A percentile compares a stretch with the other conserved stretches of the same genome.
Evolutionary conservation across 257 asterid genomes (phyloP).

Genomic region (Schizonepeta tenuifolia): DNA sequence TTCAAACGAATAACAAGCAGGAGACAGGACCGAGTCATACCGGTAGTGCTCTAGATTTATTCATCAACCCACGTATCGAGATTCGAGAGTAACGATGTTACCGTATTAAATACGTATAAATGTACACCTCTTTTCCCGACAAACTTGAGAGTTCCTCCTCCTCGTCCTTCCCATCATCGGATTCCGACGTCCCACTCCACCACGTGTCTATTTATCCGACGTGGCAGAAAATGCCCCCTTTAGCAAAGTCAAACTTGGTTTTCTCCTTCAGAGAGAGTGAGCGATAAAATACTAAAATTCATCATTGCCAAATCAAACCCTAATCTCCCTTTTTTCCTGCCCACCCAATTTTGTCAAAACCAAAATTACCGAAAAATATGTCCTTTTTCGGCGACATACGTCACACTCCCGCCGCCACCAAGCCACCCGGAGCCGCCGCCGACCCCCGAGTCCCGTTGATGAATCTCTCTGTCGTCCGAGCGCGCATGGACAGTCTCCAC

Average conservation of each 20-base stretch:
- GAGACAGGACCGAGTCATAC: too few species aligned
- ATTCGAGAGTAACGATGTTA: too few species aligned
- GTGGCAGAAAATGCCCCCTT: not conserved
- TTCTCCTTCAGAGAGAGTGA: too few species aligned
- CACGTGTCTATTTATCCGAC: slow-evolving; percentile 25
- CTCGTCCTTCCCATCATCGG: too few species aligned
- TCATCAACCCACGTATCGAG: too few species aligned
- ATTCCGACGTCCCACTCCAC: not conserved
- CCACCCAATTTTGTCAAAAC: not conserved
- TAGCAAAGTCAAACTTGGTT: slow-evolving; percentile 30
- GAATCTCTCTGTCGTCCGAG: slow-evolving; percentile 63
- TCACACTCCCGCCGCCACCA: slow-evolving; percentile 55
- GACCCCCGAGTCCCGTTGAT: slow-evolving; percentile 43
- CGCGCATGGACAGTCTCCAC: slow-evolving; percentile 68
- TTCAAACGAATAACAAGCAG: too few species aligned
- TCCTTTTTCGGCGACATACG: slow-evolving; percentile 48
- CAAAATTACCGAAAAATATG: slow-evolving; percentile 34
- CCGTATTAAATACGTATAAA: not conserved
- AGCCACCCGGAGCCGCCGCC: slow-evolving; percentile 42
- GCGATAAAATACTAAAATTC: not conserved
- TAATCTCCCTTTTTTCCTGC: not conserved
- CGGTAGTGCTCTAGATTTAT: too few species aligned
- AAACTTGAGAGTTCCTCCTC: not conserved
- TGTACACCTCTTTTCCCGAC: not conserved
- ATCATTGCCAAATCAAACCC: slow-evolving; percentile 11